Percentiles rank a stretch among this genome's conserved stretches.
Evolutionary conservation across 805 yeast species (phyloP).

Genomic region (Grigorovia transvaalensis): DNA sequence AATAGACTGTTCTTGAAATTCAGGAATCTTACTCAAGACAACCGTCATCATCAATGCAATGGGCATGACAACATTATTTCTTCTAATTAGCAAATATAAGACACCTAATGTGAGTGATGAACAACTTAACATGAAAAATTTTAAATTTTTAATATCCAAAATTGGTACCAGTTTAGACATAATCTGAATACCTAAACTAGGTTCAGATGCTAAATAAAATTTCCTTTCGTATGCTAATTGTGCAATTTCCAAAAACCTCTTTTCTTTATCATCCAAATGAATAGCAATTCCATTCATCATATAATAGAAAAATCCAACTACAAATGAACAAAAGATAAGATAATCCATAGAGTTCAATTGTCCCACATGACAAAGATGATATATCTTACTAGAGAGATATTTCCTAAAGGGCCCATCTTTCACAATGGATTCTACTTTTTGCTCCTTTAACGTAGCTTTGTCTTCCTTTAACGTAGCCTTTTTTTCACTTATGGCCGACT

Average conservation of each 20-base stretch:
- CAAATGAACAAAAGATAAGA: background rate
- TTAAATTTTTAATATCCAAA: conserved; percentile 5
- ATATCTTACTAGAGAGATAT: conserved; percentile 9
- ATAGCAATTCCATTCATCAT: background rate
- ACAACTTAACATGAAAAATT: conserved; percentile 4
- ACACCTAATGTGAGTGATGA: conserved; percentile 4
- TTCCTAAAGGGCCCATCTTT: conserved; percentile 8
- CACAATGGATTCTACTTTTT: background rate
- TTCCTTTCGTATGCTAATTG: conserved; percentile 6
- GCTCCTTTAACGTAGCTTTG: background rate
- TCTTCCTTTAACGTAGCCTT: background rate
- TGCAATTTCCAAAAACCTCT: background rate
- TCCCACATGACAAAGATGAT: conserved; percentile 8
- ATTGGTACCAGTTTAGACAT: conserved; percentile 1
- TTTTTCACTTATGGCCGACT: background rate
- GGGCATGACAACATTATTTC: conserved; percentile 19
- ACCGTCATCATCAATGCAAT: conserved; percentile 30
- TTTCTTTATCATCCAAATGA: background rate
- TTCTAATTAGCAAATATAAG: conserved; percentile 15
- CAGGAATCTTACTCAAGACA: conserved; percentile 12
- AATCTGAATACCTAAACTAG: conserved; percentile 20
- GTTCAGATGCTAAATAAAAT: conserved; percentile 12
- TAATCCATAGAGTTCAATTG: conserved; percentile 6
- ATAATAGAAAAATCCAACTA: background rate
- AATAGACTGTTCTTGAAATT: conserved; percentile 10